A percentile compares a stretch with the other conserved stretches of the same genome.
These are phyloP conservation scores for Triangularia verruculosa DNA, from an alignment of 2,329 filamentous ascomycete genomes.

Conservation along the genomic window DNA sequence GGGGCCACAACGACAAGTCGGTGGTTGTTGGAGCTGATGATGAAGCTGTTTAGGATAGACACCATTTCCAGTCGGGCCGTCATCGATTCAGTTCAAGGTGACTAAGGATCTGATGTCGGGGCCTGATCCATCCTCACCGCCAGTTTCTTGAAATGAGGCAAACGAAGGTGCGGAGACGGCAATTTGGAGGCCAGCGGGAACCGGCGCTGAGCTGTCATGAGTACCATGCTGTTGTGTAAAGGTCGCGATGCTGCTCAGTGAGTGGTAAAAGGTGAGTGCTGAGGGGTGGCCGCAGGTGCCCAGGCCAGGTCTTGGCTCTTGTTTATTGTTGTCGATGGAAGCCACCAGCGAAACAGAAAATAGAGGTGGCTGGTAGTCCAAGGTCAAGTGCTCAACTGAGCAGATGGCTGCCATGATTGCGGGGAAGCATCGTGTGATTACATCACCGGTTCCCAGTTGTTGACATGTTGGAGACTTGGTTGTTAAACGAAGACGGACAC, in stretches of 20 bases:
- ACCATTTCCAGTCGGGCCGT: not conserved
- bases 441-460: not conserved
- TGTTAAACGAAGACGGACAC: not conserved
- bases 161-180: conserved; percentile 6
- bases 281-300: conserved; percentile 30
- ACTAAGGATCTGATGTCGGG: not conserved
- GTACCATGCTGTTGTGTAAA: conserved; percentile 22
- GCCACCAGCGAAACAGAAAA: conserved; percentile 18
- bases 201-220: conserved; percentile 20
- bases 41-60: not conserved
- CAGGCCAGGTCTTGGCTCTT: conserved; percentile 25
- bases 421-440: not conserved
- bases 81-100: not conserved
- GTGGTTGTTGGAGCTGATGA: not conserved
- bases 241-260: conserved; percentile 10
- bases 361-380: conserved; percentile 28
- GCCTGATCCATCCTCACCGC: conserved; percentile 23
- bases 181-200: conserved; percentile 10
- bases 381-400: not conserved
- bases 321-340: conserved; percentile 1
- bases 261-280: not conserved
- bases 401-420: not conserved
- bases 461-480: not conserved
- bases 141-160: conserved; percentile 22
- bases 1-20: not conserved